These are phyloP conservation scores for Macrolepiota fuliginosa DNA, from an alignment of 768 basidiomycete species.

Conservation along the genomic window DNA sequence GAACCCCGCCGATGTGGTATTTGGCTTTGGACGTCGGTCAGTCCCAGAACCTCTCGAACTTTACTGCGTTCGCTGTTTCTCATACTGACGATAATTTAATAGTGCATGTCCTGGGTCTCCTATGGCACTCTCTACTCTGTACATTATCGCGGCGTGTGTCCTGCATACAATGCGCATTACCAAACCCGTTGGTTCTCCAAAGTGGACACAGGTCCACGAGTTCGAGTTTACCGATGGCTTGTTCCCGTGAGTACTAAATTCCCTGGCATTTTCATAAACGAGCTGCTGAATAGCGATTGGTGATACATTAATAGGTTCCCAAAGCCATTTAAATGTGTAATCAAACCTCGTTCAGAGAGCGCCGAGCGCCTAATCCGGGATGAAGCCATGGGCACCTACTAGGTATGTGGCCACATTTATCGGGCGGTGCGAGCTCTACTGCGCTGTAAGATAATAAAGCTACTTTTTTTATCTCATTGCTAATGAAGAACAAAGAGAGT, in stretches of 20 bases:
- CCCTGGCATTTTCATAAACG: no score
- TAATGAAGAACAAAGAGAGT: background rate
- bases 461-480: background rate
- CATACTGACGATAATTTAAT: background rate
- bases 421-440: background rate
- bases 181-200: slow-evolving; percentile 21
- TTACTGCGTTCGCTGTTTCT: slow-evolving; percentile 21
- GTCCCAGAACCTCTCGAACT: slow-evolving; percentile 1
- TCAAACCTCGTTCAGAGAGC: slow-evolving; percentile 26
- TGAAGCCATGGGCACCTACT: background rate
- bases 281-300: background rate
- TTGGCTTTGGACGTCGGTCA: slow-evolving; percentile 37
- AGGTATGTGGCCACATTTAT: background rate
- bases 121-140: slow-evolving; percentile 25
- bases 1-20: slow-evolving; percentile 33
- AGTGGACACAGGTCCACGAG: slow-evolving; percentile 11
- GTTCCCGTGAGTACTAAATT: slow-evolving; percentile 10
- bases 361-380: slow-evolving; percentile 20
- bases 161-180: slow-evolving; percentile 30
- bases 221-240: slow-evolving; percentile 17
- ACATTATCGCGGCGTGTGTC: slow-evolving; percentile 26
- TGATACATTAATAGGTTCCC: slow-evolving; percentile 19
- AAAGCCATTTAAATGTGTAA: slow-evolving; percentile 25
- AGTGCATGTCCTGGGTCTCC: slow-evolving; percentile 20
- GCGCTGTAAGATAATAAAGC: background rate